A percentile compares a stretch with the other conserved stretches of the same genome.
Evolutionary conservation across 1,139 yeast species (phyloP).

Genomic region (Blastobotrys elegans): DNA sequence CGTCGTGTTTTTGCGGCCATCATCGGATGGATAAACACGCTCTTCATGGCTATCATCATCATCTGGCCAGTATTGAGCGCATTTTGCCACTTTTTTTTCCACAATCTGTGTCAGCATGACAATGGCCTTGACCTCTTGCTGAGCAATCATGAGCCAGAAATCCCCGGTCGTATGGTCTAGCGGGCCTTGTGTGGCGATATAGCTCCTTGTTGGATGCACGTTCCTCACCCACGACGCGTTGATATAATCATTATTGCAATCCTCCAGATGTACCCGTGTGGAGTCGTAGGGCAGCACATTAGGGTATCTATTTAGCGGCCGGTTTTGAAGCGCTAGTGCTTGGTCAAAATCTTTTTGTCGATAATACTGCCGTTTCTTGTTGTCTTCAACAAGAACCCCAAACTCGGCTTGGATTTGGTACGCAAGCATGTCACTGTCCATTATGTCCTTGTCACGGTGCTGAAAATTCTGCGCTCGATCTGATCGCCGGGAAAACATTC

Average conservation of each 20-base stretch:
- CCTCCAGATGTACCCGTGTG: constrained; percentile 46
- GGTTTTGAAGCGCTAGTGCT: constrained; percentile 20
- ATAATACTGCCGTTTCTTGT: neutral
- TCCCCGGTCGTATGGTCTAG: constrained; percentile 53
- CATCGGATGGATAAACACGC: neutral
- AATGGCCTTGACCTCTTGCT: constrained; percentile 44
- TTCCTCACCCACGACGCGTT: constrained; percentile 44
- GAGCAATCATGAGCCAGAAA: constrained; percentile 83
- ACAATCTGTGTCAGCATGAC: constrained; percentile 91
- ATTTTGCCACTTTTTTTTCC: constrained; percentile 51
- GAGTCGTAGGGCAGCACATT: constrained; percentile 58
- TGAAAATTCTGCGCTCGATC: neutral
- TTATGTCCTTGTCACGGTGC: neutral
- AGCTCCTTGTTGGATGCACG: constrained; percentile 29
- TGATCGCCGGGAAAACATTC: neutral
- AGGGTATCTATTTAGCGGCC: constrained; percentile 46
- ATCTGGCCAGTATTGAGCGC: constrained; percentile 71
- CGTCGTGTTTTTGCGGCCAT: neutral
- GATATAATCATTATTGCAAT: constrained; percentile 39
- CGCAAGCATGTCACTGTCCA: neutral
- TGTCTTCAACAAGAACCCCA: neutral
- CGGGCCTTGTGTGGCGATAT: constrained; percentile 74
- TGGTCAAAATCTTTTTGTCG: neutral
- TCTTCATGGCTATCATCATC: too few relatives aligned
- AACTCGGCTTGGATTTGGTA: constrained; percentile 2